These are phyloP conservation scores for Fusarium haematococcum DNA, from an alignment of 2,329 filamentous ascomycete species.

Conservation along the genomic window DNA sequence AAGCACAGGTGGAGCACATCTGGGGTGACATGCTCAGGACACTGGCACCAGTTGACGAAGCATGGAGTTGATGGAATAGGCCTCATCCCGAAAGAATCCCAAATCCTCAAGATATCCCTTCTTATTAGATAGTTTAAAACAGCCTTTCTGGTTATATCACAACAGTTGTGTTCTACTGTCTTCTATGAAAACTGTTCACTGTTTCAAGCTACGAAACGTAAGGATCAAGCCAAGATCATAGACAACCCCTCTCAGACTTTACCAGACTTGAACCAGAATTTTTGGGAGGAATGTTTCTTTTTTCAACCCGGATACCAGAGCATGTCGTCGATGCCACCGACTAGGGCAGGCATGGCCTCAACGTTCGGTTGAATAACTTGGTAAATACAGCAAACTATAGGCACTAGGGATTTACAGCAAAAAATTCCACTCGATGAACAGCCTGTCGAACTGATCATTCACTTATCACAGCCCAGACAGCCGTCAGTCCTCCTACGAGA, in stretches of 20 bases:
- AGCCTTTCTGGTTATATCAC: background rate
- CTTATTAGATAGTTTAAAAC: background rate
- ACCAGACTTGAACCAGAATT: background rate
- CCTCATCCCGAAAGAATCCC: background rate
- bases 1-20: background rate
- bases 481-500: conserved; percentile 26
- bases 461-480: conserved; percentile 22
- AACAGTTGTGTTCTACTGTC: background rate
- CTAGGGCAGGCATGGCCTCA: background rate
- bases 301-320: background rate
- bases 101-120: background rate
- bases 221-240: background rate
- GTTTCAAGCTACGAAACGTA: background rate
- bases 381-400: background rate
- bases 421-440: background rate
- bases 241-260: background rate
- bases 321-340: background rate
- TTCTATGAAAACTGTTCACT: background rate
- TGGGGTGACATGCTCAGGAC: background rate
- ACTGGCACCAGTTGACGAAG: background rate
- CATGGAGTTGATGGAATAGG: background rate
- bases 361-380: background rate
- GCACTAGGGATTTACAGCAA: too few species aligned
- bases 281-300: background rate
- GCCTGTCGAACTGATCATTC: background rate